phyloP scores from a whole-genome alignment of 805 yeast species.

The Starmera caribaea region DNA sequence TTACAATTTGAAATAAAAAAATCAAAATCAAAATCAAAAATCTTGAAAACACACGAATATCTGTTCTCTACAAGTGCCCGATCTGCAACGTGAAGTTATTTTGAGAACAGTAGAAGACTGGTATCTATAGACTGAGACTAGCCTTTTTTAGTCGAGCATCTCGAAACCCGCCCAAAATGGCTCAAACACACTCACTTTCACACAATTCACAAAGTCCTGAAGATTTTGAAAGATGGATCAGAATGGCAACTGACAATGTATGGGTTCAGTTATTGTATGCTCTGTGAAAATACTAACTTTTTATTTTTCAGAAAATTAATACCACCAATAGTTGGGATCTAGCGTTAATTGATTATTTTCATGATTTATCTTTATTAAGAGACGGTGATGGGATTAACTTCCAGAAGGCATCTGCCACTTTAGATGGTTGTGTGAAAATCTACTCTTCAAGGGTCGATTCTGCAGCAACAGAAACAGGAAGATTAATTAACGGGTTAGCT shows the following conservation, averaged over 20 bases:
- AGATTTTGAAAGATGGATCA: slow-evolving; percentile 20
- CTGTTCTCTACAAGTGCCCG: too few relatives aligned
- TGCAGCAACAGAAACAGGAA: slow-evolving; percentile 84
- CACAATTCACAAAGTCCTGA: neutral
- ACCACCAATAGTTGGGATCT: slow-evolving; percentile 83
- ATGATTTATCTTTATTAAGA: slow-evolving; percentile 64
- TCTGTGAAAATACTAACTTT: too few relatives aligned
- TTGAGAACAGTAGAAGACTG: too few relatives aligned
- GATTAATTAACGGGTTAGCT: slow-evolving; percentile 67
- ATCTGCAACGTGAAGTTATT: too few relatives aligned
- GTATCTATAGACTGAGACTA: too few relatives aligned
- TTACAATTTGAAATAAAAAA: too few relatives aligned
- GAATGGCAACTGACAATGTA: slow-evolving; percentile 19
- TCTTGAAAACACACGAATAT: too few relatives aligned
- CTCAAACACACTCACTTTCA: neutral
- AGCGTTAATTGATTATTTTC: slow-evolving; percentile 85
- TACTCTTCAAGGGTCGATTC: slow-evolving; percentile 91
- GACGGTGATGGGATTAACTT: slow-evolving; percentile 80
- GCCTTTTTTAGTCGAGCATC: too few relatives aligned
- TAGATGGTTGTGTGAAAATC: slow-evolving; percentile 91
- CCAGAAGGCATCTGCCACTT: slow-evolving; percentile 81
- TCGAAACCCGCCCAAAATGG: neutral
- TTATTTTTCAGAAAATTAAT: slow-evolving; percentile 48
- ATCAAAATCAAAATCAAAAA: too few relatives aligned
- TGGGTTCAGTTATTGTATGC: neutral